A percentile compares a stretch with the other conserved stretches of the same genome.
Conservation (phyloP, 2,329 filamentous ascomycete species). For the Aspergillus sojae region DNA sequence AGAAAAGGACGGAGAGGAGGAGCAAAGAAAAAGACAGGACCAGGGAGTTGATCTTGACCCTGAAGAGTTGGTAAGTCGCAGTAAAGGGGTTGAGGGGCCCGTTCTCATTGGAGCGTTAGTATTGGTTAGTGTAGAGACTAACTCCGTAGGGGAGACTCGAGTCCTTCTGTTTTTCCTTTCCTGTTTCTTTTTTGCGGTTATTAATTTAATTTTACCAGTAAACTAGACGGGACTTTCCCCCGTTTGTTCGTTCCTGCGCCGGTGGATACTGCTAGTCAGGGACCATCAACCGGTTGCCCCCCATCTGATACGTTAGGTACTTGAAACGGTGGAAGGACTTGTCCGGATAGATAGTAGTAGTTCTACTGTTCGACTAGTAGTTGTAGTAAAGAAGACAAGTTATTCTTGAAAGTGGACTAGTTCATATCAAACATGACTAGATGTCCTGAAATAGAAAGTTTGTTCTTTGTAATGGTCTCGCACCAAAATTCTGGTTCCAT, state of each 20-base stretch:
- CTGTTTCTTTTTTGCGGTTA: slow-evolving; percentile 2
- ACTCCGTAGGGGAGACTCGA: background rate
- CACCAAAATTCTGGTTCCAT: background rate
- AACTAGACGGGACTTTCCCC: background rate
- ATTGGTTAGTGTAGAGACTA: slow-evolving; percentile 1
- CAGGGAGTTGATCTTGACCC: slow-evolving; percentile 26
- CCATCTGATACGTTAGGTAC: slow-evolving; percentile 2
- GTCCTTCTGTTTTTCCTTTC: background rate
- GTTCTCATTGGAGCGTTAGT: background rate
- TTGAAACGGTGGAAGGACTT: background rate
- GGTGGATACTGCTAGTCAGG: slow-evolving; percentile 19
- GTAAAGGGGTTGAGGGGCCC: slow-evolving; percentile 18
- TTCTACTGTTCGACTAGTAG: background rate
- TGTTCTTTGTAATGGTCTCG: background rate
- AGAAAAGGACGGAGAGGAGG: slow-evolving; percentile 15
- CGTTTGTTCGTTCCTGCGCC: slow-evolving; percentile 24
- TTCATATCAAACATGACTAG: background rate
- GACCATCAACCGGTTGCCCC: slow-evolving; percentile 4
- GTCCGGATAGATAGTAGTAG: background rate
- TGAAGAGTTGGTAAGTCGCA: slow-evolving; percentile 12
- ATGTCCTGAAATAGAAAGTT: background rate
- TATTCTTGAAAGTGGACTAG: background rate
- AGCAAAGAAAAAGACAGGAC: slow-evolving; percentile 7
- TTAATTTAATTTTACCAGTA: slow-evolving; percentile 3
- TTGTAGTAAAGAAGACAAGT: background rate